Base-by-base conservation (phyloP, 768 basidiomycete species). In the Chlorophyllum brunneum region DNA sequence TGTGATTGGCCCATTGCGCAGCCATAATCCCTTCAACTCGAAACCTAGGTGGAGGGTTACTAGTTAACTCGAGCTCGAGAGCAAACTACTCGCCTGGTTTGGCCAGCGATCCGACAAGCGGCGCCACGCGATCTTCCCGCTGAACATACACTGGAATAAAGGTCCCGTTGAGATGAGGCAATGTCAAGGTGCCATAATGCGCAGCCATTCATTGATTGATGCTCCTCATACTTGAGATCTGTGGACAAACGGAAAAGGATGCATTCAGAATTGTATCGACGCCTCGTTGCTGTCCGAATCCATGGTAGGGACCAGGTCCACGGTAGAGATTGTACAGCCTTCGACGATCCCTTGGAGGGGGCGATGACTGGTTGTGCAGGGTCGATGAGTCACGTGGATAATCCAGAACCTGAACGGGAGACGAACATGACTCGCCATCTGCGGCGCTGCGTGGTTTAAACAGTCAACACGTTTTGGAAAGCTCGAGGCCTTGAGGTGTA, bases 201-300 rank as follows among this genome's bases (percentile, higher is more conserved):
- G 38, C 48, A 49, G 38, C 48, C 29, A 26, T 24, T 26, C 26
- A 44, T 46, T 46, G 30, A 46, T 46, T 31, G 29, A 45, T 45
- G 43, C 27, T 31, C 18, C 29, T 13, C 43, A 16, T 0, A 26
- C 11, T 45, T 18, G 20, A 36, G n/a, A 11, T 20, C n/a, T 1
- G 24, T 5, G 2, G 42, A n/a, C n/a, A n/a, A n/a, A n/a, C 26
- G 33, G 10, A 18, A 27, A 34, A 15, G 16, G 42, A 26, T 41
- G 22, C 15, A 37, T 9, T 39, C 5, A 23, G 13, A 42, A 10
- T 39, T 37, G 41, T 24, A 11, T 42, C 49, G n/a, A 34, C 40
- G 38, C 27, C 20, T 11, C 26, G 29, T 30, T 39, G 16, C 27
- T 40, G 26, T 26, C 10, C n/a, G n/a, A n/a, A n/a, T n/a, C 16